Evolutionary conservation across 2,329 filamentous ascomycete species (phyloP).

Genomic region (Fusarium solani-melongenae): DNA sequence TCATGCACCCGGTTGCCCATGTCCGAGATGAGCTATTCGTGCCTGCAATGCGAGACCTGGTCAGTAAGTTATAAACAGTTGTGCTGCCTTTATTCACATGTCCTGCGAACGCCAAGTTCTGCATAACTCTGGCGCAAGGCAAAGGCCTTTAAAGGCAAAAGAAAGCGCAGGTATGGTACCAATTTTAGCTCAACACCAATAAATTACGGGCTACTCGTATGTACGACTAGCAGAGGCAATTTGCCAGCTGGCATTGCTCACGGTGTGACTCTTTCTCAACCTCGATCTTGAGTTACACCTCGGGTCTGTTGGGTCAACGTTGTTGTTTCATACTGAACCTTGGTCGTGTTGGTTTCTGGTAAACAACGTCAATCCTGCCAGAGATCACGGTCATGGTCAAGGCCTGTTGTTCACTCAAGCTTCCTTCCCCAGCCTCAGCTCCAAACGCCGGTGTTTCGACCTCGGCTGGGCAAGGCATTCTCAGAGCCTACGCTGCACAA

Average conservation of each 20-base stretch:
- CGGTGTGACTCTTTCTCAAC: background rate
- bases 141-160: background rate
- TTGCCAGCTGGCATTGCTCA: background rate
- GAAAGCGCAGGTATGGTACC: background rate
- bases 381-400: slow-evolving; percentile 7
- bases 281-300: background rate
- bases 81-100: background rate
- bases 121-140: background rate
- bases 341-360: slow-evolving; percentile 3
- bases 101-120: background rate
- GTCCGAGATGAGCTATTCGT: slow-evolving; percentile 24
- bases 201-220: slow-evolving; percentile 4
- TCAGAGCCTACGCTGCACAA: background rate
- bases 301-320: slow-evolving; percentile 9
- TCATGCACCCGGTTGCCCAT: slow-evolving; percentile 11
- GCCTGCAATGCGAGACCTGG: background rate
- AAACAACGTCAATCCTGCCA: slow-evolving; percentile 1
- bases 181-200: slow-evolving; percentile 8
- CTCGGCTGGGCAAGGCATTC: slow-evolving; percentile 12
- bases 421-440: slow-evolving; percentile 11
- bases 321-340: slow-evolving; percentile 25
- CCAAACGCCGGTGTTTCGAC: slow-evolving; percentile 31
- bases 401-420: slow-evolving; percentile 6
- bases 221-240: background rate
- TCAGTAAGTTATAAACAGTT: background rate